phyloP scores from a whole-genome alignment of 2,329 filamentous ascomycete genomes.

The Macrophomina tecta region DNA sequence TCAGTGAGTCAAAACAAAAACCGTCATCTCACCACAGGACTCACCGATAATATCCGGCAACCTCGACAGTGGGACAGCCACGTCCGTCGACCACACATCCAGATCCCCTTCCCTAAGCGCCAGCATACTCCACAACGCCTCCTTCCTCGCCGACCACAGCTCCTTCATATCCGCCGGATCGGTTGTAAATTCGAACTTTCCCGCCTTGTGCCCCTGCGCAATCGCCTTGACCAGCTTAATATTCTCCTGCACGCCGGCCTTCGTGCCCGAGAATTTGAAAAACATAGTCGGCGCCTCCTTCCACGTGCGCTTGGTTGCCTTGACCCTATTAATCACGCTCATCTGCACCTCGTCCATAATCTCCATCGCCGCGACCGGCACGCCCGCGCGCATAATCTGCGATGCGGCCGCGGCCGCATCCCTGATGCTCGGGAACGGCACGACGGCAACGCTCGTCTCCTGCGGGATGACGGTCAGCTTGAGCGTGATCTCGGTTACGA shows the following conservation, averaged over 20 bases:
- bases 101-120: conserved; percentile 60
- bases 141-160: conserved; percentile 66
- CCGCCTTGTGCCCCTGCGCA: conserved; percentile 64
- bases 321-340: conserved; percentile 78
- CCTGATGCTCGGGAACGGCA: conserved; percentile 77
- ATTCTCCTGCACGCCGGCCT: conserved; percentile 73
- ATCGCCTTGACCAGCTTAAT: conserved; percentile 72
- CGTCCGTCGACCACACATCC: conserved; percentile 67
- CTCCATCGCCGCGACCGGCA: conserved; percentile 79
- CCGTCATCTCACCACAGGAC: conserved; percentile 18
- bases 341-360: conserved; percentile 91
- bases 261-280: conserved; percentile 84
- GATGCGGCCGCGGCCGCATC: conserved; percentile 77
- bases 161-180: conserved; percentile 60
- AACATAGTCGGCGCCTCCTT: conserved; percentile 79
- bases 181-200: conserved; percentile 62
- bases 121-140: conserved; percentile 67
- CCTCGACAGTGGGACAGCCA: conserved; percentile 65
- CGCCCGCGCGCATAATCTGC: conserved; percentile 74
- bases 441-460: conserved; percentile 77
- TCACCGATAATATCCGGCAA: conserved; percentile 66
- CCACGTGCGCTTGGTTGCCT: conserved; percentile 74
- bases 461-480: conserved; percentile 80
- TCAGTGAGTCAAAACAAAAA: conserved; percentile 29
- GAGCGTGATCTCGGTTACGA: conserved; percentile 83